phyloP scores from a whole-genome alignment of 495 filamentous ascomycete species.

The Xylaria palmicola region DNA sequence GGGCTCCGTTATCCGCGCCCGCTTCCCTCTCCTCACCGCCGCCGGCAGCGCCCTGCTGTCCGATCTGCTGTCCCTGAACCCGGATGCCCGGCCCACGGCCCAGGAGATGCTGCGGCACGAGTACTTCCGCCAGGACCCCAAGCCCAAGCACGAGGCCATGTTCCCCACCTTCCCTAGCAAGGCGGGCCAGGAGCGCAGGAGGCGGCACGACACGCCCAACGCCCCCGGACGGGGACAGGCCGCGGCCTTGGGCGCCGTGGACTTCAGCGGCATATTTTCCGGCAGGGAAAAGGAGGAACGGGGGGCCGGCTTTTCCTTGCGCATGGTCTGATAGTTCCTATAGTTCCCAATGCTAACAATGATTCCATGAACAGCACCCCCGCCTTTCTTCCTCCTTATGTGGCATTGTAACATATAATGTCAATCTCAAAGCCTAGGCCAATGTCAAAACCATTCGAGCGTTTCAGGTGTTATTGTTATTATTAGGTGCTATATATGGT shows the following conservation, averaged over 20 bases:
- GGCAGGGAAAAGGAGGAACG: slow-evolving; percentile 69
- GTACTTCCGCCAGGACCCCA: slow-evolving; percentile 88
- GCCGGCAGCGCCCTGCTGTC: slow-evolving; percentile 70
- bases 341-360: neutral
- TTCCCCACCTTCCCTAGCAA: slow-evolving; percentile 93
- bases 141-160: slow-evolving; percentile 80
- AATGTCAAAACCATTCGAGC: slow-evolving; percentile 13
- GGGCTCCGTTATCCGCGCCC: slow-evolving; percentile 58
- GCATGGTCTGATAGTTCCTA: slow-evolving; percentile 52
- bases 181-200: slow-evolving; percentile 84
- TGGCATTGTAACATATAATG: neutral
- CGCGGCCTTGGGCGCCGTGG: slow-evolving; percentile 63
- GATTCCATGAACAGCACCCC: neutral
- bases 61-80: slow-evolving; percentile 72
- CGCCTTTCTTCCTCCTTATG: neutral
- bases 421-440: neutral
- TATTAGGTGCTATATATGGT: slow-evolving; percentile 35
- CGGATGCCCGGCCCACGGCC: slow-evolving; percentile 66
- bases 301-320: slow-evolving; percentile 79
- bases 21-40: slow-evolving; percentile 78
- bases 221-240: slow-evolving; percentile 82
- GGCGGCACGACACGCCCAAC: slow-evolving; percentile 71
- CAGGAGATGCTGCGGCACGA: slow-evolving; percentile 63
- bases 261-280: slow-evolving; percentile 77
- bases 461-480: slow-evolving; percentile 25